Evolutionary conservation across 2,329 filamentous ascomycete genomes (phyloP).

Genomic region (Teratosphaeria epicoccoides): DNA sequence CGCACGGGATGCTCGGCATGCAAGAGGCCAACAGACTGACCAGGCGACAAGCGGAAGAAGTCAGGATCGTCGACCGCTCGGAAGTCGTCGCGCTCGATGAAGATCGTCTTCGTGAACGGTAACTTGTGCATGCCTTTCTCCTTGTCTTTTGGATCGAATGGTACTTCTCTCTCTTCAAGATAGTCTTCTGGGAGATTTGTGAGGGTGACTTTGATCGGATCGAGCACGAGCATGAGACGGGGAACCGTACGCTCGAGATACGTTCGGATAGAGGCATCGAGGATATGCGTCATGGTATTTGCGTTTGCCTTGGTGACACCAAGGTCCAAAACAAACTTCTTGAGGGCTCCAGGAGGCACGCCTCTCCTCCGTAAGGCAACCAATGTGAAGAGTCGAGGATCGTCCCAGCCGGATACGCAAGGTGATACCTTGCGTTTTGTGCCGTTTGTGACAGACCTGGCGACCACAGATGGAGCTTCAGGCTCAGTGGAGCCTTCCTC

Average conservation of each 20-base stretch:
- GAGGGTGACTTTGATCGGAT: constrained; percentile 73
- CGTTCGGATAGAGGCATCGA: constrained; percentile 73
- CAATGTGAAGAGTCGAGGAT: constrained; percentile 79
- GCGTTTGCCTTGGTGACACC: constrained; percentile 76
- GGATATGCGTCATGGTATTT: constrained; percentile 68
- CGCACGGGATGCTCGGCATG: constrained; percentile 60
- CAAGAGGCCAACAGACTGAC: constrained; percentile 63
- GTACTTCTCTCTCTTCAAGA: constrained; percentile 53
- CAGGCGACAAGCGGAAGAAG: constrained; percentile 68
- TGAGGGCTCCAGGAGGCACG: constrained; percentile 75
- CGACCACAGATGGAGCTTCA: constrained; percentile 9
- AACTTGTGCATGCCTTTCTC: constrained; percentile 51
- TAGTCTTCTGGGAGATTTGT: constrained; percentile 65
- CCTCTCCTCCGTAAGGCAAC: constrained; percentile 75
- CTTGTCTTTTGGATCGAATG: constrained; percentile 74
- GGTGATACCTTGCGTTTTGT: constrained; percentile 29
- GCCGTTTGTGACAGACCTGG: constrained; percentile 11
- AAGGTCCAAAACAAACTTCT: constrained; percentile 83
- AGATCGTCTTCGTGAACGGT: constrained; percentile 65
- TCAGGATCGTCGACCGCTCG: constrained; percentile 57
- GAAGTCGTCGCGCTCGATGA: constrained; percentile 75
- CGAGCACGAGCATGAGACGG: constrained; percentile 77
- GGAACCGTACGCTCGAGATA: constrained; percentile 85
- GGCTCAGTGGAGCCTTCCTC: constrained; percentile 31
- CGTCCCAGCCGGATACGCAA: constrained; percentile 77